phyloP scores from a whole-genome alignment of 179 eudicot genomes.

The Silene noctiflora region DNA sequence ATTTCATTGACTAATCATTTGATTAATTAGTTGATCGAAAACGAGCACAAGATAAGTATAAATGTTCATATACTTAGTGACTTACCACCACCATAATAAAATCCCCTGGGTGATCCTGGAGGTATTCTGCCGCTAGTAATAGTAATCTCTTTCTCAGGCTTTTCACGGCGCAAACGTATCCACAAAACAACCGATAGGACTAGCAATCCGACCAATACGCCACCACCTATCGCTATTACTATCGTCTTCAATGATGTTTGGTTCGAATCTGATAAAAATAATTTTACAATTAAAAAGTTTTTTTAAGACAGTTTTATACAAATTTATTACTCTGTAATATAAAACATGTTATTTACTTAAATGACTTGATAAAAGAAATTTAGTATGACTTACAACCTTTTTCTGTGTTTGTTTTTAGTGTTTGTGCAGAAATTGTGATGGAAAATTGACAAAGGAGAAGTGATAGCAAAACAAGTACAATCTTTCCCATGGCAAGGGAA shows the following conservation, averaged over 20 bases:
- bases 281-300: neutral
- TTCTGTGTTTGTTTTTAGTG: neutral
- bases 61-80: no score
- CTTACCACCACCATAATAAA: no score
- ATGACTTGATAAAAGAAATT: no score
- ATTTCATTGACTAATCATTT: no score
- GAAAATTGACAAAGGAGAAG: neutral
- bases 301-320: no score
- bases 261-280: neutral
- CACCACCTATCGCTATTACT: conserved; percentile 11
- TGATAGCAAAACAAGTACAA: neutral
- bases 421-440: neutral
- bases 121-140: neutral
- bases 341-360: no score
- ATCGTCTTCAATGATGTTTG: conserved; percentile 1
- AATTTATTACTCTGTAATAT: no score
- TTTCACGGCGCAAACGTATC: neutral
- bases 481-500: conserved; percentile 8
- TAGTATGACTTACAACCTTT: neutral
- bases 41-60: no score
- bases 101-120: neutral
- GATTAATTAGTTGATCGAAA: no score
- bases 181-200: conserved; percentile 14
- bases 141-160: neutral
- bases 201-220: neutral